Evolutionary conservation across 345 rosid species (phyloP).

Genomic region (Brassica cretica): DNA sequence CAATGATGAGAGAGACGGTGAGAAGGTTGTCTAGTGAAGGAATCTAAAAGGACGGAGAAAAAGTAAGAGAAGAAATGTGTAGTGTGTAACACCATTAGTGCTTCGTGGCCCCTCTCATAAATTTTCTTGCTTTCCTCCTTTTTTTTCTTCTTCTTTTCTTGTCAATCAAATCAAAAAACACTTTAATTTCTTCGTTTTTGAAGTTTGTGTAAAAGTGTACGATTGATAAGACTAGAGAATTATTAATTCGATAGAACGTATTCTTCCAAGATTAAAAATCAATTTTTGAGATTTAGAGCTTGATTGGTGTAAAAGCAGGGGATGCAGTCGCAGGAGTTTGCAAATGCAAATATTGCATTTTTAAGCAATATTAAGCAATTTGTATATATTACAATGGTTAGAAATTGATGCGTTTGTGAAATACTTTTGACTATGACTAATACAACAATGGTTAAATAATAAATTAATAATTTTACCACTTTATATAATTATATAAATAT

Average conservation of each 20-base stretch:
- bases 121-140: background rate
- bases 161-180: background rate
- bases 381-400: too few relatives aligned
- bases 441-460: too few relatives aligned
- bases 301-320: too few relatives aligned
- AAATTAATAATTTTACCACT: too few relatives aligned
- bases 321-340: too few relatives aligned
- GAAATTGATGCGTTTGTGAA: too few relatives aligned
- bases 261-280: background rate
- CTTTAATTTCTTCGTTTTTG: background rate
- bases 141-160: background rate
- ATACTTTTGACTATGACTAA: too few relatives aligned
- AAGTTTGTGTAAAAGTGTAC: background rate
- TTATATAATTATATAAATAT: too few relatives aligned
- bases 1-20: background rate
- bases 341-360: too few relatives aligned
- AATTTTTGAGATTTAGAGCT: background rate
- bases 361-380: too few relatives aligned
- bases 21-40: background rate
- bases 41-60: constrained; percentile 15
- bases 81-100: constrained; percentile 12
- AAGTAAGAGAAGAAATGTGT: background rate
- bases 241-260: background rate
- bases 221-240: background rate
- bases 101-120: constrained; percentile 7